Percentiles rank a stretch among this genome's conserved stretches.
Evolutionary conservation across 225 moss, liverwort and hornwort species (phyloP).

Genomic region (Antitrichia curtipendula): DNA sequence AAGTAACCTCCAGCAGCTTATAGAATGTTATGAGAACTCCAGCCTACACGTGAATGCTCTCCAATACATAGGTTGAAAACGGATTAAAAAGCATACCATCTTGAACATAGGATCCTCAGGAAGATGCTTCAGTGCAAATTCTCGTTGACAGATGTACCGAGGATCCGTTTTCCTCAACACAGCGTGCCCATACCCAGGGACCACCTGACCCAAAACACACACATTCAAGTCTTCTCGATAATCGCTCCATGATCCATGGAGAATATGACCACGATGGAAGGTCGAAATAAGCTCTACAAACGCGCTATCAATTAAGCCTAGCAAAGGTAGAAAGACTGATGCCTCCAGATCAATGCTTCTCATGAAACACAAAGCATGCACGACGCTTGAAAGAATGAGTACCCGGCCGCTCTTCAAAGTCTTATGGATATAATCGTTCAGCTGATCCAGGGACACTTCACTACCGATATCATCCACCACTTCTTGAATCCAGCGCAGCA

Average conservation of each 20-base stretch:
- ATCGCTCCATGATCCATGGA: not conserved
- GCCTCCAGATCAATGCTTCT: not conserved
- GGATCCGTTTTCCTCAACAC: conserved; percentile 83
- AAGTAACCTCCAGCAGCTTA: not conserved
- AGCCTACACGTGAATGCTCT: not conserved
- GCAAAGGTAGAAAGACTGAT: not conserved
- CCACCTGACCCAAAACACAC: conserved; percentile 16
- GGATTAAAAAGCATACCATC: conserved; percentile 1
- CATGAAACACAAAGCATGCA: not conserved
- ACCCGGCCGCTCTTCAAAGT: conserved; percentile 67
- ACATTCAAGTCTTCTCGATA: not conserved
- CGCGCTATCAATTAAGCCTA: not conserved
- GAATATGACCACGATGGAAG: not conserved
- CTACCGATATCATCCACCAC: conserved; percentile 65
- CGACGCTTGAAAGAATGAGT: not conserved
- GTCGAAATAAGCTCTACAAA: not conserved
- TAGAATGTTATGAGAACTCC: not conserved
- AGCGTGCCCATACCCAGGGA: conserved; percentile 72
- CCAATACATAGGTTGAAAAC: not conserved
- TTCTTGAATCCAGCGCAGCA: conserved; percentile 73
- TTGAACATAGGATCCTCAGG: conserved; percentile 33
- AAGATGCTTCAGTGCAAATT: conserved; percentile 41
- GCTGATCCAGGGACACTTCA: conserved; percentile 58
- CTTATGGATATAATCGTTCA: conserved; percentile 63
- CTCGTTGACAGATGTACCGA: conserved; percentile 23